These are phyloP conservation scores for Coffea canephora DNA, from an alignment of 257 asterid genomes.

Conservation along the genomic window DNA sequence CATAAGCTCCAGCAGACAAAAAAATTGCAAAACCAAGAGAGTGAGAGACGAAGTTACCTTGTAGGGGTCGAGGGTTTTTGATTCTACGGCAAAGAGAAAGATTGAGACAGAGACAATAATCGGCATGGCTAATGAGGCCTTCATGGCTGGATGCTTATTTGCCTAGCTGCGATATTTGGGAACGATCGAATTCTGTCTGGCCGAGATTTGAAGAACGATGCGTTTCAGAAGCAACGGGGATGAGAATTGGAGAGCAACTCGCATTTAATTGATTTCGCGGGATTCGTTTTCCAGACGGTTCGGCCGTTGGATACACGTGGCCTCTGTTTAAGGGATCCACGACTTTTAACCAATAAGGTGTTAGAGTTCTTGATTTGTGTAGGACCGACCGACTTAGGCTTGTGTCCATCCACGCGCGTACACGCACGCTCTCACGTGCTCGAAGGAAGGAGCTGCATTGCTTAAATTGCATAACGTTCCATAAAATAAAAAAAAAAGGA, in stretches of 20 bases:
- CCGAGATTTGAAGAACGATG: background rate
- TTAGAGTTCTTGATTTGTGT: background rate
- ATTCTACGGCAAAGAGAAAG: conserved; percentile 37
- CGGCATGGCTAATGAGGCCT: conserved; percentile 20
- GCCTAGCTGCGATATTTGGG: background rate
- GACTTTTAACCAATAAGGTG: conserved; percentile 4
- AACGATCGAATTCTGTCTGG: background rate
- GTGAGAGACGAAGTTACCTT: conserved; percentile 38
- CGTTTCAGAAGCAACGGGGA: background rate
- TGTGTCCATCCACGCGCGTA: background rate
- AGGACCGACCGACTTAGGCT: background rate
- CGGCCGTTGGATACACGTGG: conserved; percentile 9
- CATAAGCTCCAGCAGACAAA: background rate
- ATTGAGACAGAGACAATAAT: conserved; percentile 29
- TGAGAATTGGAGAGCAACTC: background rate
- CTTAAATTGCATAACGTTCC: no score
- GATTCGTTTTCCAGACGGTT: conserved; percentile 9
- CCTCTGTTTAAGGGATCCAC: background rate
- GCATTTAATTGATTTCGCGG: conserved; percentile 4
- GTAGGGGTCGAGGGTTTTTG: conserved; percentile 64
- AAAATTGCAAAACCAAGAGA: background rate
- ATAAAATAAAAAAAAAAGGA: no score
- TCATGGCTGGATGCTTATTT: conserved; percentile 31
- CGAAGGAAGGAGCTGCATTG: background rate
- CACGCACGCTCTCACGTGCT: background rate